These are phyloP conservation scores for Saksenaea oblongispora DNA, from an alignment of 371 early-diverging fungal species.

Conservation along the genomic window DNA sequence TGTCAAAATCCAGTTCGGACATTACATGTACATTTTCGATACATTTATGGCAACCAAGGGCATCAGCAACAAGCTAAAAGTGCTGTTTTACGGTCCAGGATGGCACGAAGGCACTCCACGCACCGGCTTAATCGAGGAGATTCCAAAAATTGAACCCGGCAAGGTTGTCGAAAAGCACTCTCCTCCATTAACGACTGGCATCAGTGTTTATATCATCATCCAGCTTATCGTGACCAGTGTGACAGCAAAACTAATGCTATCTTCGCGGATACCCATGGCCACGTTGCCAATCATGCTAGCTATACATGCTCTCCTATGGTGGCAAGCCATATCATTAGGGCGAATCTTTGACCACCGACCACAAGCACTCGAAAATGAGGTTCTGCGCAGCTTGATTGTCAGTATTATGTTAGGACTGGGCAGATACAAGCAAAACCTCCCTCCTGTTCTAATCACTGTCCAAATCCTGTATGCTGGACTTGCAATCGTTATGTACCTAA, in stretches of 20 bases:
- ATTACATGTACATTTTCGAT: conserved; percentile 44
- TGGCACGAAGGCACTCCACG: conserved; percentile 53
- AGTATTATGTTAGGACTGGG: not conserved
- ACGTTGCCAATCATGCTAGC: not conserved
- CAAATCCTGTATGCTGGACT: not conserved
- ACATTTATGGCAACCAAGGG: conserved; percentile 11
- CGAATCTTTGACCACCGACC: not conserved
- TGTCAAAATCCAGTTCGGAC: conserved; percentile 49
- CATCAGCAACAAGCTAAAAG: conserved; percentile 41
- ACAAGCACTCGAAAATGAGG: not conserved
- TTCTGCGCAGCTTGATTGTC: not conserved
- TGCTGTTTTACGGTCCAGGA: conserved; percentile 60
- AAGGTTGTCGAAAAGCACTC: conserved; percentile 47
- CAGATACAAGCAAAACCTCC: not conserved
- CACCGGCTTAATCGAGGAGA: conserved; percentile 42
- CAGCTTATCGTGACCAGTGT: conserved; percentile 28
- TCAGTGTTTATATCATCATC: conserved; percentile 33
- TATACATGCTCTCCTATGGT: not conserved
- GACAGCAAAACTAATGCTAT: not conserved
- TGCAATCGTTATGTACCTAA: not conserved
- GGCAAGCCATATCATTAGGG: not conserved
- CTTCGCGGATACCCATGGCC: not conserved
- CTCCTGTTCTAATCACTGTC: not conserved
- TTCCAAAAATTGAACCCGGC: conserved; percentile 41
- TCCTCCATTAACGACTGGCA: conserved; percentile 32